Evolutionary conservation across 1,139 yeast genomes (phyloP), one percentile per base, ranked within the genome.

Genomic region (Pneumocystis oryctolagi): DNA sequence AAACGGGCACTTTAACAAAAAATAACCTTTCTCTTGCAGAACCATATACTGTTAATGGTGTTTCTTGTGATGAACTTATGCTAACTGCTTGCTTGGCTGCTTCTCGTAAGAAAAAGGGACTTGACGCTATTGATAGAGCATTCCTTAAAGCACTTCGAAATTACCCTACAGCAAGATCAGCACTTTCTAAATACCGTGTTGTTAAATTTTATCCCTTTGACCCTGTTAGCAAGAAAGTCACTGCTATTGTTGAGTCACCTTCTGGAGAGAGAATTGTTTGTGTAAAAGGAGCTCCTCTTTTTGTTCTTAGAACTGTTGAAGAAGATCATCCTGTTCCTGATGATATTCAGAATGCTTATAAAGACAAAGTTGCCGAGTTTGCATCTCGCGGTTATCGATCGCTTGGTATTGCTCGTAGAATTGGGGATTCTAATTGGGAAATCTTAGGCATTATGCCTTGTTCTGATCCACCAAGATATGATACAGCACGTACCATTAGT

Each of bases 21-120:
- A 90, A 90, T 87, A 90, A 89, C 82, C 75, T 88, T 75, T 88
- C 97, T 66, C 82, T 90, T 74, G 94, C 89, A 79, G 97, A 90
- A 79, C 98, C 98, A 74, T 92, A 89, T 88, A 89, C 97, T 76
- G 97, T 94, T 73, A 96, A 88, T 75, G 98, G 98, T 82, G 97
- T 92, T 72, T 96, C 90, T 77, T 85, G 95, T 68, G 97, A 90
- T 73, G 97, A 89, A 76, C 83, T 89, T 76, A 89, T 89, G 96
- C 83, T 89, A 79, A 89, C 97, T 76, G 97, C 96, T 75, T 88
- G 96, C 83, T 82, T 89, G 76, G 97, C 97, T 78, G 96, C 97
- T 75, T 87, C 96, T 69, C 87, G 97, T 84, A 89, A 89, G 89
- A 87, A 84, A 88, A 89, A 90, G 84, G 97, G 96, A 84, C 83